Evolutionary conservation across 139 green algal genomes (phyloP), one percentile per base, ranked within the genome.

Genomic region (Picochlorum sp.): DNA sequence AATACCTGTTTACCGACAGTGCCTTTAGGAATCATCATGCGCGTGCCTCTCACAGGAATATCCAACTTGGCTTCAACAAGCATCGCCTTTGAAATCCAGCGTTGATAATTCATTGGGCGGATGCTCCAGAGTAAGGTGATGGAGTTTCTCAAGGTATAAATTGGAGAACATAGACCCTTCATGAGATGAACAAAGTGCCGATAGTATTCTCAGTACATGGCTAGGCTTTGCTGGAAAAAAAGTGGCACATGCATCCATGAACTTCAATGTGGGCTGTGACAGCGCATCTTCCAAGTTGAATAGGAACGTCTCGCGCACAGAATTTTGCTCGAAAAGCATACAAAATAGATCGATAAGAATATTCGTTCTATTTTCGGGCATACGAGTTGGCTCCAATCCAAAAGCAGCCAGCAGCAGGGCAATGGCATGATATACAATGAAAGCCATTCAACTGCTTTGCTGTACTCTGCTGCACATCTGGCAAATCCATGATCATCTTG

Each of bases 161-260:
- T 81, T 82, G 15, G 76, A 77, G 5, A 63, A 57, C 15, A 34
- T 13, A 13, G 76, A 68, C 0, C 59, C 72, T 32, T 34, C 41
- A 3, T 65, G 63, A 32, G 47, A 24, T 3, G 54, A 24, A 5
- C 77, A 56, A 30, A 85, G 70, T 66, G 66, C 64, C 5, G 65
- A 49, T 20, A 85, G 63, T 70, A 87, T 64, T 62, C 66, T 63
- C 69, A 88, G 57, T 24, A 83, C 63, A 11, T 65, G 79, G 10
- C 55, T 26, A 1, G 69, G 71, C 21, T 79, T 51, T 6, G 81
- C 81, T 9, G 82, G 82, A 59, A 81, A 90, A 23, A 87, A 65
- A 7, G 23, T 51, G n/a, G 61, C 65, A 10, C 79, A 44, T 9
- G 78, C 62, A 24, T 72, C 55, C 11, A 84, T 58, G 0, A 87